Base-by-base conservation (phyloP, 257 asterid species). In the Nicotiana sylvestris region DNA sequence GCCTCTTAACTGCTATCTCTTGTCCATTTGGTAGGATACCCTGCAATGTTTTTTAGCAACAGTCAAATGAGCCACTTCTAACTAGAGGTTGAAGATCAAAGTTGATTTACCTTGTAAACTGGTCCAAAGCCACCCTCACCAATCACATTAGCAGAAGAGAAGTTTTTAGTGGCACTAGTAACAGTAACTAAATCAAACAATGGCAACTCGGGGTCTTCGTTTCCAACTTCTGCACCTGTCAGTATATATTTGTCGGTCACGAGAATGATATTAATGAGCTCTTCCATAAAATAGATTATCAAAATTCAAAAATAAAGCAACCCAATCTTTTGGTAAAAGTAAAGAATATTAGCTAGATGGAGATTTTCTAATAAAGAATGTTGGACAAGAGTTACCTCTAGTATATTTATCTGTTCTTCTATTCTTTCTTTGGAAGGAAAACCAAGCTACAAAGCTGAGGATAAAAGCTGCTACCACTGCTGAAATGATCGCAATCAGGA, bases 1-100 rank as follows among this genome's bases (percentile, higher is more conserved):
- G 81, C 65, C 81, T 39, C 74, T 82, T 82, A 0, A 82, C 81
- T 7, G 76, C 85, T 16, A 82, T 60, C 25, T 82, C 85, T 46
- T 60, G 81, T 43, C 76, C 85, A 35, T 16, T 43, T 27, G 6
- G 39, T 39, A 82, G 27, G 12, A 32, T 43, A 11, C 85, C 85
- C 85, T 82, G 77, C 55, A 61, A 27, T 6, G 9, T 15, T 37
- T 43, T 81, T 3, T 33, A 61, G 12, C 58, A 68, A 33, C 12
- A 6, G n/a, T 27, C 29, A 30, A n/a, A 18, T 4, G 17, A 4
- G 33, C n/a, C 13, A 7, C 25, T 60, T 61, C 10, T 9, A 64
- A 18, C 55, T 33, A 18, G n/a, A 66, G 2, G 17, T 25, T 66
- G 18, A 33, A 29, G 32, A 66, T 25, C 17, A 69, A 76, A 15